Conservation (phyloP, 352 stramenopile species). For the Phytopythium vexans region DNA sequence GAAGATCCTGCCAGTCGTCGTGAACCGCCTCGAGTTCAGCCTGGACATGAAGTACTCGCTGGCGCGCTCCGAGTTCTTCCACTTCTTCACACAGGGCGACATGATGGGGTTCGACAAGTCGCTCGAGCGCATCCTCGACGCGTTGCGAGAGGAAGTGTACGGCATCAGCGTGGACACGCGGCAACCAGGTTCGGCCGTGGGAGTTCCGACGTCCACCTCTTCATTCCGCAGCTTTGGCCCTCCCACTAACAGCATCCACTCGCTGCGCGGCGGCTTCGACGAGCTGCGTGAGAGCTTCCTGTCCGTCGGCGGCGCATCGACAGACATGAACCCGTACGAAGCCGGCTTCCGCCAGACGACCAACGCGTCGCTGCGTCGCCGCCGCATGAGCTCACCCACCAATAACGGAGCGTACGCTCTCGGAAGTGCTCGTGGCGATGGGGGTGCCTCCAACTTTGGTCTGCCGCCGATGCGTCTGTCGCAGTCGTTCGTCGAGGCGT, state of each 20-base stretch:
- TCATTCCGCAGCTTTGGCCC: constrained; percentile 7
- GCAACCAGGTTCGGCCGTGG: background rate
- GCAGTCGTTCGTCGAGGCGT: constrained; percentile 37
- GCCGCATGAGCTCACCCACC: constrained; percentile 20
- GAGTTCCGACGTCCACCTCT: no score
- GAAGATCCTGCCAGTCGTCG: constrained; percentile 70
- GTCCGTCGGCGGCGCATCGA: constrained; percentile 13
- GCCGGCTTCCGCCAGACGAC: background rate
- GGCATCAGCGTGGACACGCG: constrained; percentile 42
- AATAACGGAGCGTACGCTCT: constrained; percentile 8
- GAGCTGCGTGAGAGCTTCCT: constrained; percentile 37
- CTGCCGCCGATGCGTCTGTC: constrained; percentile 31
- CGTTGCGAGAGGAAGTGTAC: constrained; percentile 65
- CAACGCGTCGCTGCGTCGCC: constrained; percentile 5
- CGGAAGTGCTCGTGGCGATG: constrained; percentile 24
- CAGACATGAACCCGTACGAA: constrained; percentile 2
- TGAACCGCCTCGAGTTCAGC: constrained; percentile 60
- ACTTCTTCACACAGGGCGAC: constrained; percentile 77
- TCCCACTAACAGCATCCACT: background rate
- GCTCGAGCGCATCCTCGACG: constrained; percentile 48
- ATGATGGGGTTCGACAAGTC: constrained; percentile 76
- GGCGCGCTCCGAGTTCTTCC: constrained; percentile 70
- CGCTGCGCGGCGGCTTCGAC: constrained; percentile 29
- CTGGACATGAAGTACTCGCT: constrained; percentile 83
- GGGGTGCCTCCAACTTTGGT: constrained; percentile 23